These are phyloP conservation scores for Sutorius australiensis DNA, from an alignment of 768 basidiomycete species.

Conservation along the genomic window DNA sequence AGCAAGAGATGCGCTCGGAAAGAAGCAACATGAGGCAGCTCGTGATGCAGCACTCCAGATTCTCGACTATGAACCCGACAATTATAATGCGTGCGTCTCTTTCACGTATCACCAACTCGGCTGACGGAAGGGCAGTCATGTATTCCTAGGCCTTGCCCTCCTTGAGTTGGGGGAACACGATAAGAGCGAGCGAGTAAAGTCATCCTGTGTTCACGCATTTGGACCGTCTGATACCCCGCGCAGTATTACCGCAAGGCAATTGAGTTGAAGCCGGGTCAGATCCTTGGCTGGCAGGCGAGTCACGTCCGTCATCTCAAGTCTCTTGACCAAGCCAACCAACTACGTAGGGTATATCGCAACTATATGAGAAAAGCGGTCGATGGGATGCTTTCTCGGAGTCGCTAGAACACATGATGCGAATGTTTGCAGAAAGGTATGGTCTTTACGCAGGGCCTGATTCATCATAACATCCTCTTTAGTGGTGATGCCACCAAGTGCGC, in stretches of 20 bases:
- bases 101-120: background rate
- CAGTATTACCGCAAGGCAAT: constrained; percentile 82
- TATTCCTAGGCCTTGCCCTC: constrained; percentile 79
- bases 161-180: constrained; percentile 69
- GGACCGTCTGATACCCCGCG: constrained; percentile 16
- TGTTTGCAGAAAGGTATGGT: constrained; percentile 58
- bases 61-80: constrained; percentile 71
- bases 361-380: constrained; percentile 61
- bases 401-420: constrained; percentile 52
- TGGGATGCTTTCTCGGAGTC: constrained; percentile 57
- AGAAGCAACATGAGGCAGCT: constrained; percentile 71
- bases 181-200: constrained; percentile 81
- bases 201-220: background rate
- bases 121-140: constrained; percentile 49
- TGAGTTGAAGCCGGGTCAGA: constrained; percentile 58
- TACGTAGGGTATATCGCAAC: constrained; percentile 62
- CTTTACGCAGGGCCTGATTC: background rate
- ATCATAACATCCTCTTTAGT: constrained; percentile 35
- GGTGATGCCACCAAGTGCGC: constrained; percentile 77
- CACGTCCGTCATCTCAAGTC: constrained; percentile 3
- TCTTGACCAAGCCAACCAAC: constrained; percentile 2
- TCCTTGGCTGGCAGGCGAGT: constrained; percentile 81
- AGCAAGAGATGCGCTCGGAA: constrained; percentile 69
- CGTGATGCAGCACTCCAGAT: constrained; percentile 63
- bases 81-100: constrained; percentile 79